phyloP scores from a whole-genome alignment of 106 monocot species.

The Posidonia australis region DNA sequence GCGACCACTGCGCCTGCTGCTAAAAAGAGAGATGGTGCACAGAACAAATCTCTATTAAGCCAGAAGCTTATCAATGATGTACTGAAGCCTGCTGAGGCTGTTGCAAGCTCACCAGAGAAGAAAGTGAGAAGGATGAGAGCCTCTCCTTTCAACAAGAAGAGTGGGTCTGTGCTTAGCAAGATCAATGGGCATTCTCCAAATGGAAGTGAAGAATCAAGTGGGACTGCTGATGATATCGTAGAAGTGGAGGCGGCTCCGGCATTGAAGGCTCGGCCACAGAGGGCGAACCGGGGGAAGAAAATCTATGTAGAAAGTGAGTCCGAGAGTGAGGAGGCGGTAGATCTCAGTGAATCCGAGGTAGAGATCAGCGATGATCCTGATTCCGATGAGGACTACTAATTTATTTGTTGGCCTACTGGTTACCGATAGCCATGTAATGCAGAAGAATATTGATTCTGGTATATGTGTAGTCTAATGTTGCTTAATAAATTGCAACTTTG shows the following conservation, averaged over 20 bases:
- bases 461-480: too few species aligned
- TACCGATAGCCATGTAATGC: too few species aligned
- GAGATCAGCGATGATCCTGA: constrained; percentile 33
- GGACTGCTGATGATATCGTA: neutral
- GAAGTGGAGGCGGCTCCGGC: constrained; percentile 5
- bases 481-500: too few species aligned
- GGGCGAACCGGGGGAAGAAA: constrained; percentile 17
- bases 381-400: constrained; percentile 21
- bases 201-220: neutral
- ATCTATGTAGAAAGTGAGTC: constrained; percentile 22
- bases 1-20: constrained; percentile 2
- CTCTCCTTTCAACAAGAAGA: constrained; percentile 96
- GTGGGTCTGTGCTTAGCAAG: constrained; percentile 18
- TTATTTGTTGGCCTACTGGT: too few species aligned
- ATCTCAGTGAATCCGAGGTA: neutral
- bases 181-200: neutral
- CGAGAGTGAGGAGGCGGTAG: constrained; percentile 20
- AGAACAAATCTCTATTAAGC: neutral
- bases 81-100: constrained; percentile 30
- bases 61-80: constrained; percentile 42
- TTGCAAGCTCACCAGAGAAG: constrained; percentile 50
- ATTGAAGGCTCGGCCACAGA: constrained; percentile 18
- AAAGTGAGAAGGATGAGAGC: constrained; percentile 83
- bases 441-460: too few species aligned
- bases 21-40: constrained; percentile 19